Evolutionary conservation across 1,139 yeast genomes (phyloP).

Genomic region (Candida pseudocylindracea): DNA sequence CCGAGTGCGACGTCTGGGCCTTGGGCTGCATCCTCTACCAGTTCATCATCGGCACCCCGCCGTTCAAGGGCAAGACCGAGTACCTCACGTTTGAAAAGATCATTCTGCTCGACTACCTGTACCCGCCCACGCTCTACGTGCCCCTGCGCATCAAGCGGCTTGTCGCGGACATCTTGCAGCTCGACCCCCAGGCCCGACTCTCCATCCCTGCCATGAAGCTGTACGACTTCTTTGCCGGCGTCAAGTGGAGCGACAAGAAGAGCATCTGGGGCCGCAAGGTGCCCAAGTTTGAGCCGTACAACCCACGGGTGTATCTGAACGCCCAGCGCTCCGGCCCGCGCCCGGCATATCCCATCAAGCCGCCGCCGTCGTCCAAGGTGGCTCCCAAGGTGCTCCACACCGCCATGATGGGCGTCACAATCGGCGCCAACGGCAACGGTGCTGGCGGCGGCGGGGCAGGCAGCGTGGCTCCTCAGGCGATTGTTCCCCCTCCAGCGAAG

Average conservation of each 20-base stretch:
- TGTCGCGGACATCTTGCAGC: conserved; percentile 19
- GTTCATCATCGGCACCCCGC: conserved; percentile 57
- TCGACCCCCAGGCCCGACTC: conserved; percentile 20
- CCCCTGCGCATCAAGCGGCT: conserved; percentile 13
- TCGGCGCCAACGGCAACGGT: too few species aligned
- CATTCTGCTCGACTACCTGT: conserved; percentile 43
- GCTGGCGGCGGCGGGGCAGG: too few species aligned
- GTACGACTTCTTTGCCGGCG: conserved; percentile 50
- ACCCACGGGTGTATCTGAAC: too few species aligned
- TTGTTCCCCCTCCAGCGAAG: too few species aligned
- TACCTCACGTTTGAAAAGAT: conserved; percentile 50
- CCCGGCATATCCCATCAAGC: too few species aligned
- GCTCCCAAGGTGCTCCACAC: too few species aligned
- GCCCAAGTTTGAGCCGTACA: too few species aligned
- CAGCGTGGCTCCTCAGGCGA: too few species aligned
- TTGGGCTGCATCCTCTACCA: conserved; percentile 62
- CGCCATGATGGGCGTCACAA: too few species aligned
- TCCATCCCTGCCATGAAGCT: conserved; percentile 14
- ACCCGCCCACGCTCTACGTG: conserved; percentile 32
- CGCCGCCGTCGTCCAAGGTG: too few species aligned
- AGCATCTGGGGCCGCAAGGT: conserved; percentile 2
- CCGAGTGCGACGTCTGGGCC: conserved; percentile 67
- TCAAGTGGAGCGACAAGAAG: conserved; percentile 36
- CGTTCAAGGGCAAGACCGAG: conserved; percentile 61
- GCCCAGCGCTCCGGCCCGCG: too few species aligned